A percentile compares a stretch with the other conserved stretches of the same genome.
These are phyloP conservation scores for Perkinsus chesapeaki DNA, from an alignment of 169 alveolate species.

Conservation along the genomic window DNA sequence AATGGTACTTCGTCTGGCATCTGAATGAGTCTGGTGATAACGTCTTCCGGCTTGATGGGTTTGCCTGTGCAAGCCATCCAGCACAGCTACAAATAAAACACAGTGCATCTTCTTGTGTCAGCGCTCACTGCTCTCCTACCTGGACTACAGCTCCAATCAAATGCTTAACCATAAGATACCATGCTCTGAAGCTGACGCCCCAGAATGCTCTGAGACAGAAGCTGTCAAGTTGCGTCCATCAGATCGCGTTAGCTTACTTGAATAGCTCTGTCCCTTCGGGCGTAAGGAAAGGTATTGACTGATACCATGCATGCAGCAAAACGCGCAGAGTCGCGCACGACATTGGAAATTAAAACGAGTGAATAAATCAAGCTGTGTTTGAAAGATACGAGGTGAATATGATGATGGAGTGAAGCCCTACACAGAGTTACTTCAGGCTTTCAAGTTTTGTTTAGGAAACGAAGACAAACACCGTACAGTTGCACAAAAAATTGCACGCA, in stretches of 20 bases:
- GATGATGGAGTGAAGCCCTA: too few species aligned
- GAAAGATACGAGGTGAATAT: too few species aligned
- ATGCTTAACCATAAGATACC: background rate
- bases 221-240: too few species aligned
- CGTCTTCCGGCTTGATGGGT: background rate
- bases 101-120: too few species aligned
- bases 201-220: background rate
- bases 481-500: too few species aligned
- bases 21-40: background rate
- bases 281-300: background rate
- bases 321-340: background rate
- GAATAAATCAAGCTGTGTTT: too few species aligned
- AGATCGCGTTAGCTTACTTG: too few species aligned
- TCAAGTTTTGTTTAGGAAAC: too few species aligned
- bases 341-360: background rate
- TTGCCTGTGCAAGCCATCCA: background rate
- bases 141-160: background rate
- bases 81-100: background rate
- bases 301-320: background rate
- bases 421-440: too few species aligned
- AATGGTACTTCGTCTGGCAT: background rate
- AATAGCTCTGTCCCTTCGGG: background rate
- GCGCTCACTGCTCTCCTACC: background rate
- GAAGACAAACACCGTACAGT: too few species aligned
- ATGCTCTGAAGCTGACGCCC: background rate